Evolutionary conservation across 2,329 filamentous ascomycete species (phyloP), one percentile per base, ranked within the genome.

Genomic region (Tolypocladium ovalisporum): DNA sequence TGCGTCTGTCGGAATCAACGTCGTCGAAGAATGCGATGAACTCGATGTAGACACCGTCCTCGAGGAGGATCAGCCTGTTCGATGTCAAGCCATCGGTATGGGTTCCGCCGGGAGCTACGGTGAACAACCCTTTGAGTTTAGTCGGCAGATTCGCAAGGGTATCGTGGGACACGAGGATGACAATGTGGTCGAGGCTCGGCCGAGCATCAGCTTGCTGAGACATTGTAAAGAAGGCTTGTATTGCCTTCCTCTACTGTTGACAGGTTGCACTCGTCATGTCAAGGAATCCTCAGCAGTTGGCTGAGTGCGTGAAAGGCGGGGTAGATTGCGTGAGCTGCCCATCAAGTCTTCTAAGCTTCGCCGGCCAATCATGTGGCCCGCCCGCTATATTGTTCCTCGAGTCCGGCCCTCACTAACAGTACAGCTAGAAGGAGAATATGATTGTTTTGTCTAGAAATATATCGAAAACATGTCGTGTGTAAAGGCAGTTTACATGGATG

Each of bases 41-140:
- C 65, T 89, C 85, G 56, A 89, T 72, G 69, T 88, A 88, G 27
- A 78, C 79, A 35, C 85, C 85, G 62, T 88, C 85, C 32, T 73
- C 64, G 59, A 89, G 79, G 17, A 86, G 70, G 24, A 87, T 78
- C 22, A 88, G 78, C 49, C 78, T 79, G 70, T 88, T 88, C 59
- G 77, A 79, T 1, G 79, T 88, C 62, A 73, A 73, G 17, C 79
- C 79, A 60, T 84, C 84, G 10, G 82, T 79, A 63, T 88, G 85
- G 19, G 71, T 74, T 39, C 85, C 85, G 56, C 86, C 85, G 2
- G 80, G 75, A 36, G 79, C 77, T 56, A 88, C 70, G 53, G 76
- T 79, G 70, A 88, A 85, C 54, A 77, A 72, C 7, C 76, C 66
- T 2, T 74, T 73, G 39, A 88, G 69, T 70, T 74, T 80, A 1